Evolutionary conservation across 78 protist species (phyloP), one percentile per base, ranked within the genome.

Genomic region (Dictyostelium discoideum): DNA sequence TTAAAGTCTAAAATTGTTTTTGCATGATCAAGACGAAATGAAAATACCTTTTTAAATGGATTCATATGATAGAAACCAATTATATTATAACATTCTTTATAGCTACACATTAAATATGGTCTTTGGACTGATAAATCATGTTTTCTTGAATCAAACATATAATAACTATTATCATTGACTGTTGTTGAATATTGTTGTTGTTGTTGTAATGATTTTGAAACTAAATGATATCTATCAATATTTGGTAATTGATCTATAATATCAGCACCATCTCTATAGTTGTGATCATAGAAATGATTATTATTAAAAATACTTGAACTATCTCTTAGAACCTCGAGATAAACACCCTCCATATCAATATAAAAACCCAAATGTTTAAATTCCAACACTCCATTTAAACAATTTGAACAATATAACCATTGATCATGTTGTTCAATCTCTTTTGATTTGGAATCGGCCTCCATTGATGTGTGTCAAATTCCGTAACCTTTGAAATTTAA

Each of bases 341-440:
- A 74, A 5, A 74, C 81, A 74, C 81, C 81, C 3, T 74, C 81
- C 22, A 18, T 74, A 37, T 74, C 81, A 74, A 74, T 74, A 32
- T 74, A 74, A 74, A 74, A 74, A 4, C 39, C 13, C 37, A 74
- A 9, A 74, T 74, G n/a, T 74, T 13, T 37, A 74, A 26, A 74
- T 74, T 74, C 48, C 2, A 74, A 0, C 6, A 74, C 3, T 3
- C 48, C 48, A 37, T 74, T 74, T 26, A 37, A 26, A 37, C 81
- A 74, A 26, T 13, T 26, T 37, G 42, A 13, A 74, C 81, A 74
- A 37, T 74, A 32, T 37, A 74, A 74, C 81, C 81, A 74, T 29
- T 73, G 6, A 14, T 37, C 24, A 16, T 20, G 9, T 74, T 73
- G 46, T 14, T 74, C 77, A 69, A 3, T 11, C 6, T 69, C 77